These are phyloP conservation scores for Botryotinia globosa DNA, from an alignment of 2,329 filamentous ascomycete genomes.

Conservation along the genomic window DNA sequence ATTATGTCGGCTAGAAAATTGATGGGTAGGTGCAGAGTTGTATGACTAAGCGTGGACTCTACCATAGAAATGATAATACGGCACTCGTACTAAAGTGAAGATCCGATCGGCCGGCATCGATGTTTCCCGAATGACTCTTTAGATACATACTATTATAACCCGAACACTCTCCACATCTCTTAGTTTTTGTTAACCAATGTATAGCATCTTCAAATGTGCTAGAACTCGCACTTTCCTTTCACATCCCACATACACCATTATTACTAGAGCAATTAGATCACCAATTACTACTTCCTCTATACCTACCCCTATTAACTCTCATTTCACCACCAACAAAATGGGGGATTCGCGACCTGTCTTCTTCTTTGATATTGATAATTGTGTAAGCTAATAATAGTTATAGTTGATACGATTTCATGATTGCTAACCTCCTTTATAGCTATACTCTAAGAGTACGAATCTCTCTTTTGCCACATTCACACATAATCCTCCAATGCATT, in stretches of 20 bases:
- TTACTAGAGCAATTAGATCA: constrained; percentile 15
- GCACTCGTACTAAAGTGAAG: neutral
- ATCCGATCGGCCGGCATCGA: neutral
- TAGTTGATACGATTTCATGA: constrained; percentile 44
- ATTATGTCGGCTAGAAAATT: constrained; percentile 16
- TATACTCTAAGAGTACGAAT: constrained; percentile 75
- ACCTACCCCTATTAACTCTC: neutral
- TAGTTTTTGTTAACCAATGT: constrained; percentile 4
- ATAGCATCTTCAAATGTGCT: constrained; percentile 10
- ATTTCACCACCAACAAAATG: constrained; percentile 20
- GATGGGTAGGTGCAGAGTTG: neutral
- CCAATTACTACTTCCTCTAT: neutral
- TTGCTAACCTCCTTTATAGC: constrained; percentile 41
- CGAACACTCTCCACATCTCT: neutral
- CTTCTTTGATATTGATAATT: constrained; percentile 97
- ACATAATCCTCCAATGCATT: neutral
- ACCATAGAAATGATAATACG: neutral
- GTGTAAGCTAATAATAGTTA: constrained; percentile 89
- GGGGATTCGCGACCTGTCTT: constrained; percentile 50
- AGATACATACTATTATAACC: neutral
- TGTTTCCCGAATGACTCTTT: constrained; percentile 8
- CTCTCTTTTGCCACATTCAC: neutral
- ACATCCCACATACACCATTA: neutral
- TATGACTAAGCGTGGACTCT: constrained; percentile 5
- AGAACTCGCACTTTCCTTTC: constrained; percentile 4